Evolutionary conservation across 208 protist species (phyloP), one percentile per base, ranked within the genome.

Genomic region (Leishmania turanica): DNA sequence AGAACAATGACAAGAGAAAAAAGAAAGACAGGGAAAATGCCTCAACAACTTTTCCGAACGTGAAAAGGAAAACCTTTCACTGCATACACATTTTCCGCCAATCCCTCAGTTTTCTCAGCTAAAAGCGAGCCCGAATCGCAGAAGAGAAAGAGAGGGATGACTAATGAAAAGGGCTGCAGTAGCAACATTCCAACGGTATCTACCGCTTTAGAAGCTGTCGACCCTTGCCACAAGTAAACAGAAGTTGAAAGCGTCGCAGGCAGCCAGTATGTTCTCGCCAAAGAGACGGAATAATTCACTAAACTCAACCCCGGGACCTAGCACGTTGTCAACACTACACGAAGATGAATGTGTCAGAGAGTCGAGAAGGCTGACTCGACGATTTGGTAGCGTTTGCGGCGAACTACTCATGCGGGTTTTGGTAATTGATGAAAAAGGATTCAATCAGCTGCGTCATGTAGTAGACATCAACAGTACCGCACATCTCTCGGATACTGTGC

Each of bases 401-500:
- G 9, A 4, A 49, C 9, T 47, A 77, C 34, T 77, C 73, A 24
- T 40, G 42, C 11, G 89, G 77, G 19, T 82, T 92, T 64, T 89
- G 53, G 70, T 93, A 93, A 9, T 91, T 86, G 11, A 78, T 69
- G 77, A 94, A 98, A 88, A 98, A 99, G 19, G 88, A 90, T 62
- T 93, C 87, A 71, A 99, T 87, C 21, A 99, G 89, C 64, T 95
- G 86, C 24, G 89, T 91, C 69, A 92, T 77, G 83, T 98, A 86
- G 37, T 84, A 82, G n/a, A 99, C 83, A 86, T 99, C 98, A 11
- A 90, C 82, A 0, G 89, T 93, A 47, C 98, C 98, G 84, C 97
- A 98, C 89, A 97, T 98, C 86, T 99, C 99, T 40, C 99, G 92
- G 70, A 99, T 96, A 72, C 91, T 97, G 87, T 99, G 99, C 99